Evolutionary conservation across 148 eudicot species (phyloP).

Genomic region (Amaranthus hypochondriacus): DNA sequence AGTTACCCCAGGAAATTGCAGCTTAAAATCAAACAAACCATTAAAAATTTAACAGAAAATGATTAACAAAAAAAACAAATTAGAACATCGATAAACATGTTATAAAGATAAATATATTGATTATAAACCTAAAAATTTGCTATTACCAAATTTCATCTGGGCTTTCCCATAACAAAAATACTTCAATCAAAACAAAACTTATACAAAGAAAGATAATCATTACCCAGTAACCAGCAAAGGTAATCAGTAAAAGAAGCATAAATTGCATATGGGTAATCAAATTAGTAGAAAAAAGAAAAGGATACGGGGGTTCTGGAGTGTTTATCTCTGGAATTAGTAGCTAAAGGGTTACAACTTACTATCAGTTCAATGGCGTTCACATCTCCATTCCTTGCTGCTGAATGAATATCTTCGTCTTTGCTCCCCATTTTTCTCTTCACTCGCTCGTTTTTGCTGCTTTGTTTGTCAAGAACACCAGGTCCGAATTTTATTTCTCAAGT

Average conservation of each 20-base stretch:
- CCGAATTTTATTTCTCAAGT: too few species aligned
- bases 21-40: too few species aligned
- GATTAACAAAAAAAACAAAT: too few species aligned
- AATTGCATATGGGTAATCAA: not conserved
- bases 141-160: too few species aligned
- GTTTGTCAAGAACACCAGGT: not conserved
- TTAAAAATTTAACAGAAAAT: too few species aligned
- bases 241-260: not conserved
- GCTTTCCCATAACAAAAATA: not conserved
- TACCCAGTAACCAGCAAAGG: not conserved
- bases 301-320: slow-evolving; percentile 98
- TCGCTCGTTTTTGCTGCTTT: not conserved
- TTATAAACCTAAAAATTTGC: too few species aligned
- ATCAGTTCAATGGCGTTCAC: slow-evolving; percentile 45
- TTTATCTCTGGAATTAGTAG: slow-evolving; percentile 74
- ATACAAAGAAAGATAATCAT: not conserved
- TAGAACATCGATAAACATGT: too few species aligned
- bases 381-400: slow-evolving; percentile 83
- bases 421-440: slow-evolving; percentile 19
- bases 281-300: slow-evolving; percentile 10
- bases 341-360: slow-evolving; percentile 53
- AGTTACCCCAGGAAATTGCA: too few species aligned
- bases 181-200: not conserved
- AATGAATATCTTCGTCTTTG: slow-evolving; percentile 45
- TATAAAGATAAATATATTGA: too few species aligned